Conservation (phyloP, 2,329 filamentous ascomycete genomes). For the Incumbomyces delicatus region DNA sequence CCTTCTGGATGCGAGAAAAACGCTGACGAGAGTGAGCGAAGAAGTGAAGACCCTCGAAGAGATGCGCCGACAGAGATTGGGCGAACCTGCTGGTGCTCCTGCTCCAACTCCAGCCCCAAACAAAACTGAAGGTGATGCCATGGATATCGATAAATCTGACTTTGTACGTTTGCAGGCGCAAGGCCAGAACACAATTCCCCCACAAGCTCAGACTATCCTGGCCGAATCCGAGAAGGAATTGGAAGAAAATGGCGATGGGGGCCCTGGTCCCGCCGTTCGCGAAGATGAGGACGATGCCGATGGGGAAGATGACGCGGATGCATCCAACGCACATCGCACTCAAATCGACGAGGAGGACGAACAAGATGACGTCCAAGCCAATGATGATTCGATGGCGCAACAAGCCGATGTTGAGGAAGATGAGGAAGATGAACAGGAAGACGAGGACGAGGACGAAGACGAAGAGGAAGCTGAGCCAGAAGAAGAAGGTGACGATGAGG, state of each 20-base stretch:
- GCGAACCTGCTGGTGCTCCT: conserved; percentile 18
- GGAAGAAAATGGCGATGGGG: conserved; percentile 61
- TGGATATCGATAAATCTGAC: conserved; percentile 17
- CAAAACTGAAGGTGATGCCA: conserved; percentile 10
- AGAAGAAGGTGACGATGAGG: conserved; percentile 9
- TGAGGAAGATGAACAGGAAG: conserved; percentile 11
- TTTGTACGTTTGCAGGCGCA: background rate
- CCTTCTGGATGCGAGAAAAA: conserved; percentile 38
- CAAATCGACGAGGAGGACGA: conserved; percentile 10
- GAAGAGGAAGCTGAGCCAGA: conserved; percentile 8
- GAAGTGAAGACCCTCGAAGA: conserved; percentile 39
- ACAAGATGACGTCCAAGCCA: conserved; percentile 8
- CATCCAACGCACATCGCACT: conserved; percentile 6
- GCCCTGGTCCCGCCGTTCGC: conserved; percentile 8
- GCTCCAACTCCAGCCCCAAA: conserved; percentile 11
- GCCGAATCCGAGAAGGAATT: conserved; percentile 98
- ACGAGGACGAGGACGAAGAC: conserved; percentile 9
- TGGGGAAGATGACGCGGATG: conserved; percentile 7
- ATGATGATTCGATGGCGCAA: conserved; percentile 6
- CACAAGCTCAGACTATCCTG: conserved; percentile 61
- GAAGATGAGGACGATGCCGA: conserved; percentile 10
- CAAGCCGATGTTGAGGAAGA: conserved; percentile 10
- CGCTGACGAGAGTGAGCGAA: conserved; percentile 38
- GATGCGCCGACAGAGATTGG: conserved; percentile 17
- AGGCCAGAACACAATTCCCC: no score